phyloP scores from a whole-genome alignment of 345 rosid genomes.

The Eutrema yunnanense region DNA sequence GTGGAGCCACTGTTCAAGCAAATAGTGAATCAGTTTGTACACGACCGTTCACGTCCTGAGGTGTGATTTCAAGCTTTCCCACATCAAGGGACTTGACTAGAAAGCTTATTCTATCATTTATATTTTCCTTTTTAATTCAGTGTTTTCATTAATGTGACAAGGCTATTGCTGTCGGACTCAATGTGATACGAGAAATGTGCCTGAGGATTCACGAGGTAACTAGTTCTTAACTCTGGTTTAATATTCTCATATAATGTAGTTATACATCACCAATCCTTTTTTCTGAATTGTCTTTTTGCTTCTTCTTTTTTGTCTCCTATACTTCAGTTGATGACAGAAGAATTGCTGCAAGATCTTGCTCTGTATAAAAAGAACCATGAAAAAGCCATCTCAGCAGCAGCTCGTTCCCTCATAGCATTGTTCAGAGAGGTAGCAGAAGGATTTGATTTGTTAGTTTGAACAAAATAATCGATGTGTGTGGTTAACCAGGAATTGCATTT shows the following conservation, averaged over 20 bases:
- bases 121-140: neutral
- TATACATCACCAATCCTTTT: neutral
- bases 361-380: slow-evolving; percentile 81
- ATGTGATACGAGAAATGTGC: slow-evolving; percentile 88
- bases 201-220: slow-evolving; percentile 85
- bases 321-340: slow-evolving; percentile 88
- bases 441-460: neutral
- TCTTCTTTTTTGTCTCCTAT: slow-evolving; percentile 8
- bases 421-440: slow-evolving; percentile 75
- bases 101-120: neutral
- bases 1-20: slow-evolving; percentile 91
- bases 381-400: slow-evolving; percentile 80
- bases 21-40: slow-evolving; percentile 91
- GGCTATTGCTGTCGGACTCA: slow-evolving; percentile 93
- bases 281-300: neutral
- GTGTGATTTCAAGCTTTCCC: slow-evolving; percentile 30
- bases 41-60: slow-evolving; percentile 90
- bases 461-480: neutral
- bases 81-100: neutral
- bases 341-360: slow-evolving; percentile 89
- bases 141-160: slow-evolving; percentile 24
- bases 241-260: neutral
- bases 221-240: neutral
- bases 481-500: neutral
- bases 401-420: slow-evolving; percentile 81